Evolutionary conservation across 2,329 filamentous ascomycete species (phyloP).

Genomic region (Neofusicoccum laricinum): DNA sequence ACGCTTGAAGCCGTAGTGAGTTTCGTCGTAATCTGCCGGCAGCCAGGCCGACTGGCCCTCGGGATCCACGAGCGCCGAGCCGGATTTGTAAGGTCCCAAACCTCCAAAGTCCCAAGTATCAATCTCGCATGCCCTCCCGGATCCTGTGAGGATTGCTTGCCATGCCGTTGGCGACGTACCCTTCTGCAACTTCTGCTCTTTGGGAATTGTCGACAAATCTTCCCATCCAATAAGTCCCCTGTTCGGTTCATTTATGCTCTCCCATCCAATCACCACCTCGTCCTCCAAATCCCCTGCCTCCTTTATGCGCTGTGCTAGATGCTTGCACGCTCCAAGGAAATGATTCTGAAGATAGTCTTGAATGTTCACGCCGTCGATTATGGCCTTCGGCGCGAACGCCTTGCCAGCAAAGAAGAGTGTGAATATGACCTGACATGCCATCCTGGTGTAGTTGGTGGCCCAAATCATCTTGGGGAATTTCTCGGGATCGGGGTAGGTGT

Average conservation of each 20-base stretch:
- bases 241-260: constrained; percentile 94
- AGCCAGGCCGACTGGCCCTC: constrained; percentile 85
- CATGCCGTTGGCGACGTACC: constrained; percentile 91
- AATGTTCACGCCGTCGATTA: constrained; percentile 92
- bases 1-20: constrained; percentile 83
- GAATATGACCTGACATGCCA: constrained; percentile 87
- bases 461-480: constrained; percentile 98
- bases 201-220: constrained; percentile 77
- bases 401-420: constrained; percentile 88
- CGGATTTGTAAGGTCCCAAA: constrained; percentile 87
- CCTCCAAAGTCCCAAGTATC: constrained; percentile 92
- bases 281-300: constrained; percentile 87
- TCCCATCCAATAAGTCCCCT: constrained; percentile 79
- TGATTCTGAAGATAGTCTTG: constrained; percentile 92
- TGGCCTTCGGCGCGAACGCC: constrained; percentile 92
- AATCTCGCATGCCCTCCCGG: constrained; percentile 84
- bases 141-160: constrained; percentile 90
- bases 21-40: constrained; percentile 77
- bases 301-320: constrained; percentile 79
- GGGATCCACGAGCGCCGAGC: constrained; percentile 78
- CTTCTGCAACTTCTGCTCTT: constrained; percentile 86
- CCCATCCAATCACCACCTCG: constrained; percentile 89
- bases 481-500: constrained; percentile 81
- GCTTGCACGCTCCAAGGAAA: constrained; percentile 74
- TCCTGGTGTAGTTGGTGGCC: constrained; percentile 92